Evolutionary conservation across 768 basidiomycete species (phyloP).

Genomic region (Leccinum boreale): DNA sequence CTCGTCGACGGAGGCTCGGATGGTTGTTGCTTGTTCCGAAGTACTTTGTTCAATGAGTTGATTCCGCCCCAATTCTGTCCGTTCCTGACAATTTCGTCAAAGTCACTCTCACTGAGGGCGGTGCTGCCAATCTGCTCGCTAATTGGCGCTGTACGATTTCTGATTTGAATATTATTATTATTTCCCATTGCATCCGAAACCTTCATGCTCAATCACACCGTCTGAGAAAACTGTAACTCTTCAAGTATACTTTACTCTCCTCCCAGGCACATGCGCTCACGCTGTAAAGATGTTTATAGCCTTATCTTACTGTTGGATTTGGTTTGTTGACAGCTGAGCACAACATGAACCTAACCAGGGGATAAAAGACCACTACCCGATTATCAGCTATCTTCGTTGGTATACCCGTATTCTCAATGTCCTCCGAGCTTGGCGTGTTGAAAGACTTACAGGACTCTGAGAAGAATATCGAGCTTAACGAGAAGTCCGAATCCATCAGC

Average conservation of each 20-base stretch:
- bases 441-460: conserved; percentile 13
- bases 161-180: too few species aligned
- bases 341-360: background rate
- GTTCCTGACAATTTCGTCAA: too few species aligned
- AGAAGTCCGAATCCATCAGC: conserved; percentile 32
- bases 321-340: background rate
- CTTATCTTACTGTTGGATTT: conserved; percentile 16
- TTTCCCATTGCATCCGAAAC: conserved; percentile 1
- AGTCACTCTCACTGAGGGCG: too few species aligned
- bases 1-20: too few species aligned
- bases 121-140: too few species aligned
- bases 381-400: background rate
- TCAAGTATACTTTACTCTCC: background rate
- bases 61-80: too few species aligned
- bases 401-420: conserved; percentile 14
- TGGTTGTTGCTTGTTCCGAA: too few species aligned
- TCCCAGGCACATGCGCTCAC: conserved; percentile 2
- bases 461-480: conserved; percentile 27
- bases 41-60: too few species aligned
- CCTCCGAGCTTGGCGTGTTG: conserved; percentile 5
- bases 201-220: conserved; percentile 1
- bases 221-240: conserved; percentile 7
- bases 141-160: too few species aligned
- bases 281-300: conserved; percentile 7
- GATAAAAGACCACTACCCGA: conserved; percentile 8